Evolutionary conservation across 106 monocot species (phyloP), one percentile per base, ranked within the genome.

Genomic region (Iris macrosiphon): DNA sequence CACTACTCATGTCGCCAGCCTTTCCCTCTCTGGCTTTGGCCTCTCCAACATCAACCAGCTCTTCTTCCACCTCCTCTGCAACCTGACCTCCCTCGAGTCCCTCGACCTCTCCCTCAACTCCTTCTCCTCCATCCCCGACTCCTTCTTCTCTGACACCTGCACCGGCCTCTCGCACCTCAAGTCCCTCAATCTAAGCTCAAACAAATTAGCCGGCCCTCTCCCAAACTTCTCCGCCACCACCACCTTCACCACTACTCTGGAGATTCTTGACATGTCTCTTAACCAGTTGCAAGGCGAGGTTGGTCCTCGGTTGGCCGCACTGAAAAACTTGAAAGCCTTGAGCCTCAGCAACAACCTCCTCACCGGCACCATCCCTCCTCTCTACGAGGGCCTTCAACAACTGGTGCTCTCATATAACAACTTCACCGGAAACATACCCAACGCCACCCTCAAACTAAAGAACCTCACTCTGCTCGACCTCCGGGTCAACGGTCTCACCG

Each of bases 51-150:
- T 27, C 49, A 27, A 15, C 49, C 14, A n/a, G 2, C 3, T 1
- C 12, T 45, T 60, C 30, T 60, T 60, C 32, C 14, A 46, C 0
- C 18, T 32, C 16, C 11, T 60, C 7, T 60, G 60, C n/a, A 1
- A 60, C 19, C 60, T 60, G 19, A n/a, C 1, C 18, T 46, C 45
- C 1, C 45, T 60, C 1, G 6, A 60, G 31, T 46, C 46, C 17
- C 60, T 60, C 32, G 46, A 60, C 18, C 60, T 60, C 21, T 60
- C 60, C 12, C 20, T 21, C 12, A 60, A 60, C 46, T 46, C 45
- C 12, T 33, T 60, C 12, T 6, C 30, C 21, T 32, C 32, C 7
- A 34, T 60, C 30, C 60, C 60, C 12, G 2, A 1, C 1, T n/a
- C n/a, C n/a, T 47, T 45, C 9, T 60, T 60, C 33, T 60, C 46